Base-by-base conservation (phyloP, 106 monocot genomes). In the Dendrobium officinale region DNA sequence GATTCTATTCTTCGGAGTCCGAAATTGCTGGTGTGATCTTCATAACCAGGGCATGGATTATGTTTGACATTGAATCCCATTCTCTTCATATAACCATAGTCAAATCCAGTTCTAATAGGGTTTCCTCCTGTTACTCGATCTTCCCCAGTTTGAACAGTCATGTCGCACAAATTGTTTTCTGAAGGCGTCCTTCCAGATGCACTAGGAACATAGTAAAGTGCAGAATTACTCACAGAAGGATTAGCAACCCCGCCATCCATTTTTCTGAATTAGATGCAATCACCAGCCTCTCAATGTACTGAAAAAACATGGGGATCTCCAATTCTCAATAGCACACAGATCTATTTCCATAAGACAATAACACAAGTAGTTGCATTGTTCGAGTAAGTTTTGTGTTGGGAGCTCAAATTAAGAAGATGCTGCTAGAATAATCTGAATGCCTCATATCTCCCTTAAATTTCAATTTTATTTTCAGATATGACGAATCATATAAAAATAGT, bases 61-160 rank as follows among this genome's bases (percentile, higher is more conserved):
- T 78, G 85, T 51, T 73, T 16, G 16, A 55, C 45, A 67, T 77
- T 79, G n/a, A 73, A 77, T 13, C 77, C 85, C 31, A 67, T 75
- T 67, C 77, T 83, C 67, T 79, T 81, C 54, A 55, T 42, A 42
- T 81, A 47, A 31, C 70, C 78, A 51, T 44, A 83, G 67, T 84
- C 77, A 2, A 75, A 16, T 37, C 66, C 82, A 26, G 72, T 49
- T 78, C 85, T 61, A 20, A 56, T 6, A 16, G 40, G 68, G 42
- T 40, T 18, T 81, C 64, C 84, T 83, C 80, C 79, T 20, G 79
- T 72, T 26, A 75, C 66, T 74, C 86, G 84, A 78, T 90, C 90
- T 83, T 96, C 88, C 76, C 90, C 90, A 20, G 93, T 93, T 66
- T 84, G 90, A 79, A 89, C 27, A 20, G 93, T 89, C 80, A 91